Evolutionary conservation across 2,329 filamentous ascomycete species (phyloP), one percentile per base, ranked within the genome.

Genomic region (Nakataea oryzae): DNA sequence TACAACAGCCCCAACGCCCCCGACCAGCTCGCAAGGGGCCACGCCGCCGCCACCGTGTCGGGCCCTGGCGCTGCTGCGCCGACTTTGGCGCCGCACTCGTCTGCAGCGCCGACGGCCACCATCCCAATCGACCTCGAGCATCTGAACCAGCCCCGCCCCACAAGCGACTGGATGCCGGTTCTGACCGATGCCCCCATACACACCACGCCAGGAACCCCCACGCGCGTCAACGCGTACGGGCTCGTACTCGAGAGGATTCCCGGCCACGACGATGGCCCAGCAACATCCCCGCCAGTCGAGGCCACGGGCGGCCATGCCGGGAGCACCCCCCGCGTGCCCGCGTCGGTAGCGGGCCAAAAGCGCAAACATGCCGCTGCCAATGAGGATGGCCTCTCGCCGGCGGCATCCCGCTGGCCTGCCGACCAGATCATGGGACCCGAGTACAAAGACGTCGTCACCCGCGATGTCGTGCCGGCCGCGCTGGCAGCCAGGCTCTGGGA

Each of bases 381-480:
- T 27, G 47, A 55, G 74, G 28, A 64, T 24, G 65, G 41, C 21
- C 41, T 21, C n/a, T 1, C 21, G 41, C 3, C 41, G 66, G 69
- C 6, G 70, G 68, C 29, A 27, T 29, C 30, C 57, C 61, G 41
- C 55, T 21, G 57, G 55, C 59, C 62, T 50, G 34, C 50, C 28
- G 34, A 27, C 34, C 59, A 60, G 58, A 61, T 28, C 47, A 71
- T 60, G 60, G 66, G 59, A 55, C 66, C 54, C 58, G 68, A 71
- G 17, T 73, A 74, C 27, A 71, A 75, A 29, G 83, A 86, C 65
- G 72, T 83, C 21, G 75, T 89, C 54, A 85, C 87, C 65, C 79
- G 83, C 12, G 85, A 84, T 1, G 68, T 88, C 54, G 70, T 89
- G 34, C 81, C 79, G 3, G 75, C 81, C 70, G 80, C 82, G 2